Base-by-base conservation (phyloP, 805 yeast species). In the Tetrapisispora fleetii region DNA sequence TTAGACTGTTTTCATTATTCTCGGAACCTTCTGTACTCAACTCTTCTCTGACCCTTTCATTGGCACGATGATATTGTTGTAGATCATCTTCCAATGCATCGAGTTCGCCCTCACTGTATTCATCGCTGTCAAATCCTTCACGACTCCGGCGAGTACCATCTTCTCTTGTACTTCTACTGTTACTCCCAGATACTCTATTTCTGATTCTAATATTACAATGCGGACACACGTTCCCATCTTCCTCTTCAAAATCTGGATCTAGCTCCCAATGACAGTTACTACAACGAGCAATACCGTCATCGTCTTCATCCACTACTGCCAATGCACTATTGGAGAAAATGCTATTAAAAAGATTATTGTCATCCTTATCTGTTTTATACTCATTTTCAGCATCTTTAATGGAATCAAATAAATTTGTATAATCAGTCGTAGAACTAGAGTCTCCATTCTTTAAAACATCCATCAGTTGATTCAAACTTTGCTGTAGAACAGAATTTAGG, bases 261-360 rank as follows among this genome's bases (percentile, higher is more conserved):
- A 83, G 79, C 57, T 85, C 91, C 91, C 91, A 85, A 57, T 81
- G 88, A 60, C 93, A 85, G 49, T 78, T 75, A 8, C 84, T 77
- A 58, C 93, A 85, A 48, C 91, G 65, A 0, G 84, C 78, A 10
- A 84, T 85, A 2, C 89, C 89, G 57, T 85, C 91, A 28, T 78
- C 77, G 28, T 68, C 69, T 57, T 84, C 91, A 56, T 82, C 89
- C 1, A 81, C 68, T 2, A 79, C 62, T 0, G 83, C 80, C 16
- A 71, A 63, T 2, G 79, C 76, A 17, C 72, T 59, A 45, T 64
- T 60, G n/a, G 70, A 65, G 61, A 83, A 81, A 2, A 74, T 59
- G 33, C 72, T 73, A 2, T 73, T 74, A 63, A 78, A 83, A 40
- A 80, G 59, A 2, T 55, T 58, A 32, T 68, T 59, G 3, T 64